A percentile compares a stretch with the other conserved stretches of the same genome.
Evolutionary conservation across 2,329 filamentous ascomycete genomes (phyloP).

Genomic region (Beauveria sp.): DNA sequence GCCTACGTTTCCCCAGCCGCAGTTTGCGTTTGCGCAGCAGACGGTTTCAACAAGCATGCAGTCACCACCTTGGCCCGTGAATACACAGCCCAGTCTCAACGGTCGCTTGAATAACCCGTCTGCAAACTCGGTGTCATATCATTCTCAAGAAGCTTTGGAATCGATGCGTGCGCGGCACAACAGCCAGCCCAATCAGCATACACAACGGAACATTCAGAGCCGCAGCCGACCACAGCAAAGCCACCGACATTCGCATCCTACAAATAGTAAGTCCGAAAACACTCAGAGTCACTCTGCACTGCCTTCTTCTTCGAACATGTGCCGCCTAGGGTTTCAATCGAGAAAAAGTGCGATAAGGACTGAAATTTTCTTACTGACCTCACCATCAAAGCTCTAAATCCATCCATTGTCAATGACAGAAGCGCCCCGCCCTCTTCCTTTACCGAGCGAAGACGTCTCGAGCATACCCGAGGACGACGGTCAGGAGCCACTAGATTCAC

Average conservation of each 20-base stretch:
- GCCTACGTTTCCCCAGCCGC: not conserved
- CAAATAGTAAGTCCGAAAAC: not conserved
- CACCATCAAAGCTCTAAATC: not conserved
- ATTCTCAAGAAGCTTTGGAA: not conserved
- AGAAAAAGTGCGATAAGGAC: no score
- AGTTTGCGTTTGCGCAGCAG: not conserved
- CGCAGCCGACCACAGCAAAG: not conserved
- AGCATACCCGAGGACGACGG: slow-evolving; percentile 21
- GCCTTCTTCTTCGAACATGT: no score
- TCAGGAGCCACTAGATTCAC: slow-evolving; percentile 18
- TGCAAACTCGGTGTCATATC: not conserved
- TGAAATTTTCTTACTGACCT: not conserved
- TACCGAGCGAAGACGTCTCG: slow-evolving; percentile 20
- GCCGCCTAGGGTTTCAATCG: no score
- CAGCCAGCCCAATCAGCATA: not conserved
- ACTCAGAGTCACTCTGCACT: not conserved
- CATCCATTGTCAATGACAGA: not conserved
- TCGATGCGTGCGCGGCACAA: not conserved
- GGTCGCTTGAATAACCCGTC: not conserved
- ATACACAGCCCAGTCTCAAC: not conserved
- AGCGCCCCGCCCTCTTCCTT: slow-evolving; percentile 12
- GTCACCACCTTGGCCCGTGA: not conserved
- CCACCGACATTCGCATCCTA: not conserved
- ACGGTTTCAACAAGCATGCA: not conserved
- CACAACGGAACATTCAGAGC: not conserved